phyloP scores from a whole-genome alignment of 352 stramenopile genomes.

The Pythium dissotocum region DNA sequence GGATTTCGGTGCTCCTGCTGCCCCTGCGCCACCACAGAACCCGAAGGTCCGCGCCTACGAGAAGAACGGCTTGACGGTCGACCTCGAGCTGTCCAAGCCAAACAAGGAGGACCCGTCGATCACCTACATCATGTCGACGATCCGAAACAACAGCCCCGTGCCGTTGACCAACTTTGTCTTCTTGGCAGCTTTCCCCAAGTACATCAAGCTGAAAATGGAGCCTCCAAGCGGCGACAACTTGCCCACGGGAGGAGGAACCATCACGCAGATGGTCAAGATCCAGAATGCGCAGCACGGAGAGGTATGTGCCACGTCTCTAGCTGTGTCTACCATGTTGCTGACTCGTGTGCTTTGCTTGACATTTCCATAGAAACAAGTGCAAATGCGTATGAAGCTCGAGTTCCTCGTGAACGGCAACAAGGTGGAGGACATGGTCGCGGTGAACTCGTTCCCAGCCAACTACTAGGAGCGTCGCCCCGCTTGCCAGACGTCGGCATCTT shows the following conservation, averaged over 20 bases:
- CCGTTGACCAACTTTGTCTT: constrained; percentile 94
- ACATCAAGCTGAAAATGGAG: constrained; percentile 98
- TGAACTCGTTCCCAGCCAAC: constrained; percentile 66
- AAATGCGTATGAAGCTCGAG: constrained; percentile 86
- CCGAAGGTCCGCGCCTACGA: constrained; percentile 91
- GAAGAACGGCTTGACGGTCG: constrained; percentile 94
- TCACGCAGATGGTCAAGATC: constrained; percentile 96
- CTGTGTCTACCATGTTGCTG: not conserved
- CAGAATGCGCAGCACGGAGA: constrained; percentile 95
- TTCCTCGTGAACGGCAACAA: constrained; percentile 85
- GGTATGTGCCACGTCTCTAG: constrained; percentile 32
- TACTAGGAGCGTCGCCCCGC: constrained; percentile 15
- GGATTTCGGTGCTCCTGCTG: constrained; percentile 56
- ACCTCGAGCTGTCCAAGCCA: constrained; percentile 91
- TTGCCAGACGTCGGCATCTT: not conserved
- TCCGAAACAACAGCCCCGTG: constrained; percentile 89
- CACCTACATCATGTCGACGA: constrained; percentile 91
- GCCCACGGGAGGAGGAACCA: constrained; percentile 63
- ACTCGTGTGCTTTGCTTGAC: constrained; percentile 18
- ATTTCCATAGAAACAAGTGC: constrained; percentile 71
- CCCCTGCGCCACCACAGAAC: constrained; percentile 36
- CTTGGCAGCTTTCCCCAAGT: constrained; percentile 96
- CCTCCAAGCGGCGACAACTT: constrained; percentile 92
- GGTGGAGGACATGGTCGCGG: constrained; percentile 82
- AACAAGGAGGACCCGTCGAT: constrained; percentile 92